Percentiles rank a stretch among this genome's conserved stretches.
Evolutionary conservation across 2,329 filamentous ascomycete species (phyloP).

Genomic region (Pseudocercospora fuligena): DNA sequence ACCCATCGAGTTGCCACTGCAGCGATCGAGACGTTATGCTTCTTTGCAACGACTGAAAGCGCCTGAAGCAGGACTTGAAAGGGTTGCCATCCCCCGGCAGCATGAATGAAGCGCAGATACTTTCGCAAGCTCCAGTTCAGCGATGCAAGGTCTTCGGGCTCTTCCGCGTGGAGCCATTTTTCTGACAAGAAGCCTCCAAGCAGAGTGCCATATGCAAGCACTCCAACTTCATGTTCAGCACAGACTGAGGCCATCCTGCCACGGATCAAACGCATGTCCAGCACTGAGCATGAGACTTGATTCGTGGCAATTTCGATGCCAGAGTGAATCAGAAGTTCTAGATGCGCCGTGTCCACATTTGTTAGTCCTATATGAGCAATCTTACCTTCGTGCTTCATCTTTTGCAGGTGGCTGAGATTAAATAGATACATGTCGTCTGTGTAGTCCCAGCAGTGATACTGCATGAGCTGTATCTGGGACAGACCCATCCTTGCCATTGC

Average conservation of each 20-base stretch:
- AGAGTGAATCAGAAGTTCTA: slow-evolving; percentile 1
- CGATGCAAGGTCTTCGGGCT: not conserved
- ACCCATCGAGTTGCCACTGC: slow-evolving; percentile 11
- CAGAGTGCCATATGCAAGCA: slow-evolving; percentile 9
- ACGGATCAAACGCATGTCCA: not conserved
- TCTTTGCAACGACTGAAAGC: not conserved
- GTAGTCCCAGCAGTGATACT: slow-evolving; percentile 12
- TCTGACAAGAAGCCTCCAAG: slow-evolving; percentile 3
- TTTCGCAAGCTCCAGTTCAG: slow-evolving; percentile 13
- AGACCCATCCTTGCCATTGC: not conserved
- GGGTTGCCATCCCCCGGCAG: slow-evolving; percentile 3
- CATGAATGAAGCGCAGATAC: slow-evolving; percentile 9
- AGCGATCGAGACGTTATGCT: slow-evolving; percentile 2
- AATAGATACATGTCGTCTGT: slow-evolving; percentile 5
- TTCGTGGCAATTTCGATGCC: slow-evolving; percentile 9
- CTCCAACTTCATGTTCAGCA: not conserved
- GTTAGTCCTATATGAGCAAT: slow-evolving; percentile 7
- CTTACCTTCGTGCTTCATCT: not conserved
- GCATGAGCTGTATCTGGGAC: not conserved
- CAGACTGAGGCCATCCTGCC: not conserved
- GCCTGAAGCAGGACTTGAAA: slow-evolving; percentile 10
- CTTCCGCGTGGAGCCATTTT: slow-evolving; percentile 5
- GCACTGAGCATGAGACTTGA: slow-evolving; percentile 9
- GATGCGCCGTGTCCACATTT: slow-evolving; percentile 4
- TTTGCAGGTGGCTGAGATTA: not conserved